A percentile compares a stretch with the other conserved stretches of the same genome.
Evolutionary conservation across 176 grass and related monocot species (phyloP).

Genomic region (Oryza nivara): DNA sequence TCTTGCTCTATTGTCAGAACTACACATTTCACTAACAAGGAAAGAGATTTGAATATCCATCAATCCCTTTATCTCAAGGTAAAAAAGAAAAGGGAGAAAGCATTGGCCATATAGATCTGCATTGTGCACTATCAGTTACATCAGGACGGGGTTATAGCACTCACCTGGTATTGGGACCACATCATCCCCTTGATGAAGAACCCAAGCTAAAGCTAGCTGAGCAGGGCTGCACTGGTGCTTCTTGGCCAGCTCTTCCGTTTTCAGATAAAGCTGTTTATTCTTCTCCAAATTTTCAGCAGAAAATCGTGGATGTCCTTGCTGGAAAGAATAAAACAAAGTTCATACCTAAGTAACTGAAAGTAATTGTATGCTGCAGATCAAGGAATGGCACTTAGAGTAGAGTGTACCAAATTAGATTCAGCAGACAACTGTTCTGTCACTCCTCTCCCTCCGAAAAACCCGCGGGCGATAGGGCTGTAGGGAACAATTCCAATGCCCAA

Average conservation of each 20-base stretch:
- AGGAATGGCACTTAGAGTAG: neutral
- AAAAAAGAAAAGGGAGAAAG: neutral
- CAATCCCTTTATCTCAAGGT: neutral
- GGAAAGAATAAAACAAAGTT: slow-evolving; percentile 1
- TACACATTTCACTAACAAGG: neutral
- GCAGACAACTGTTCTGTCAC: slow-evolving; percentile 52
- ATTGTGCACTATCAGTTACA: neutral
- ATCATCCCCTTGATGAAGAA: slow-evolving; percentile 81
- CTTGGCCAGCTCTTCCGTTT: slow-evolving; percentile 54
- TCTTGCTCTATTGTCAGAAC: neutral
- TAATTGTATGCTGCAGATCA: neutral
- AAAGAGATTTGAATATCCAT: neutral
- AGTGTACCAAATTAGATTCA: slow-evolving; percentile 61
- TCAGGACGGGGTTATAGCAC: neutral
- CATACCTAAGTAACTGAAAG: neutral
- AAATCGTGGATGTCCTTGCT: slow-evolving; percentile 69
- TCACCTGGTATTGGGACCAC: slow-evolving; percentile 87
- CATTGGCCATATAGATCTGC: neutral
- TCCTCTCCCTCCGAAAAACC: slow-evolving; percentile 77
- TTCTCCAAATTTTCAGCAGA: slow-evolving; percentile 68
- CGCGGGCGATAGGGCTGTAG: slow-evolving; percentile 81
- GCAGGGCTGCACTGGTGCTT: slow-evolving; percentile 72
- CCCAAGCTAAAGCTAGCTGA: slow-evolving; percentile 81
- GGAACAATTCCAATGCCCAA: slow-evolving; percentile 88
- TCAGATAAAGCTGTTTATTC: slow-evolving; percentile 66